Evolutionary conservation across 2,329 filamentous ascomycete genomes (phyloP).

Genomic region (Alternaria gansuensis): DNA sequence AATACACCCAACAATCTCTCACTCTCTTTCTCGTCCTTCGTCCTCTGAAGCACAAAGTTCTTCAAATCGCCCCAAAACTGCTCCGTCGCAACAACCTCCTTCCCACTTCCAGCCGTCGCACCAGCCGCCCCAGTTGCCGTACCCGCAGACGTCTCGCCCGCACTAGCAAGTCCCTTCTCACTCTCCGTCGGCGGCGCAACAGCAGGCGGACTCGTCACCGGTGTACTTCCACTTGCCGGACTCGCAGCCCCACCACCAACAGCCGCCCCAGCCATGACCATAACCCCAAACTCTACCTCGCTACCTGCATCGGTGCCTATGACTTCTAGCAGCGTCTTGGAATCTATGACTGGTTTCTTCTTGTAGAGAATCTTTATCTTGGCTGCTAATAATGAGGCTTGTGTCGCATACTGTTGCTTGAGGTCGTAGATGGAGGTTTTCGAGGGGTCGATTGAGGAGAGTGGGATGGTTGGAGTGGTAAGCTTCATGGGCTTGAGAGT

Average conservation of each 20-base stretch:
- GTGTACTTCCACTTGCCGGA: slow-evolving; percentile 52
- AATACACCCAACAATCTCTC: slow-evolving; percentile 73
- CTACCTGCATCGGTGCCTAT: slow-evolving; percentile 63
- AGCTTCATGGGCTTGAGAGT: slow-evolving; percentile 76
- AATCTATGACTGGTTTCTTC: slow-evolving; percentile 84
- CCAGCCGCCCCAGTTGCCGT: slow-evolving; percentile 51
- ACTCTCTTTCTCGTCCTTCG: slow-evolving; percentile 74
- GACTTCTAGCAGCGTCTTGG: slow-evolving; percentile 79
- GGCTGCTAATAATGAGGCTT: slow-evolving; percentile 66
- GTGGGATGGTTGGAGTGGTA: slow-evolving; percentile 68
- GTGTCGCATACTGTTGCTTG: slow-evolving; percentile 72
- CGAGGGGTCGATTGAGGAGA: slow-evolving; percentile 67
- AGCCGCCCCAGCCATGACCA: slow-evolving; percentile 76
- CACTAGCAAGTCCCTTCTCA: slow-evolving; percentile 53
- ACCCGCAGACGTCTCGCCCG: slow-evolving; percentile 15
- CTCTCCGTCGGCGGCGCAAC: slow-evolving; percentile 64
- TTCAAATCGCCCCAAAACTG: slow-evolving; percentile 89
- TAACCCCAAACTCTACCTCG: slow-evolving; percentile 80
- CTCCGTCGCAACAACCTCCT: slow-evolving; percentile 70
- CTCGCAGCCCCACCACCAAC: slow-evolving; percentile 53
- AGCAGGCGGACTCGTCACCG: slow-evolving; percentile 57
- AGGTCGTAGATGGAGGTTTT: slow-evolving; percentile 81
- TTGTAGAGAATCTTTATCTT: slow-evolving; percentile 88
- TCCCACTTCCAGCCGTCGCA: slow-evolving; percentile 63
- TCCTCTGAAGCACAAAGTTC: slow-evolving; percentile 79